Base-by-base conservation (phyloP, 805 yeast genomes). In the Vanderwaltozyma yarrowii region DNA sequence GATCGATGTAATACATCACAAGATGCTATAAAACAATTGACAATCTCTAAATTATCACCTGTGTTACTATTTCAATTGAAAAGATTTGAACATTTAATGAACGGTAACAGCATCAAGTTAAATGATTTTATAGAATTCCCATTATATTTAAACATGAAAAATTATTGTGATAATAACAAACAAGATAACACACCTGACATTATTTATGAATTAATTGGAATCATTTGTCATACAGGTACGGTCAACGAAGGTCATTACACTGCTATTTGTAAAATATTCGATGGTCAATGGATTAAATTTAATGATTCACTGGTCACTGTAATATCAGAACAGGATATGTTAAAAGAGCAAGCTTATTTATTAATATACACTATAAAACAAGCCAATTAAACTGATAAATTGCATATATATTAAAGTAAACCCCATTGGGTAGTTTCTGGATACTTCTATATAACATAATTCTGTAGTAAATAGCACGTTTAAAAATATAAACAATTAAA, bases 241-340 rank as follows among this genome's bases (percentile, higher is more conserved):
- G 92, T 89, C 6, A 86, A 86, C 56, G 92, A 96, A 2, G 99
- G 99, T 10, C 99, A 92, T 59, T 92, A 92, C 57, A 72, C 88
- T 12, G 80, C 92, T 14, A 70, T 79, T 50, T 73, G 84, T 43
- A 89, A 88, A 54, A 73, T 69, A 38, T 65, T 73, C n/a, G 71
- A 74, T 30, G 82, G 86, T 2, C 69, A 73, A 50, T 92, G 99
- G 99, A 81, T 81, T 56, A 78, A 76, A 56, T 88, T 87, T 56
- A 96, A 92, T 54, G 99, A 92, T 62, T 77, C 92, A 14, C 76
- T 78, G 50, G 81, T 92, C 12, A 74, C 87, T 2, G 58, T 74
- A 39, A 71, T 86, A 10, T 58, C 76, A 8, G 75, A 70, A 37
- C 74, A 75, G 34, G 78, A 78, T 40, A 95, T 88, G 12, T 62